A percentile compares a stretch with the other conserved stretches of the same genome.
phyloP scores from a whole-genome alignment of 176 grass and related monocot species.

The Paspalum notatum region DNA sequence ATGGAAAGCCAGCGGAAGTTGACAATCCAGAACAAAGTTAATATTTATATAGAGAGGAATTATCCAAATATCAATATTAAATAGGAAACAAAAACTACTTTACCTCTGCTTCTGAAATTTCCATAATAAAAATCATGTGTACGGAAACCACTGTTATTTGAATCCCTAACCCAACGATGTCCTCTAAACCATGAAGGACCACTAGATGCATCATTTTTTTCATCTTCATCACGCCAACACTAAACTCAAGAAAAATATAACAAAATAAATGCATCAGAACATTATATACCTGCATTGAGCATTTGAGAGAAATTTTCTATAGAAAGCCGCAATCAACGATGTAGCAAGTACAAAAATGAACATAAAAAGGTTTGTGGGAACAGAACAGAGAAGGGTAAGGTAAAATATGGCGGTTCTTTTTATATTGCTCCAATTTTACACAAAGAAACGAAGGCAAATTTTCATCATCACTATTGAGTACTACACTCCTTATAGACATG shows the following conservation, averaged over 20 bases:
- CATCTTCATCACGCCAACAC: conserved; percentile 80
- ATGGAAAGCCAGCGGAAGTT: neutral
- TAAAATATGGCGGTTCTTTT: neutral
- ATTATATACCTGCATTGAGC: conserved; percentile 27
- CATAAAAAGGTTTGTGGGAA: neutral
- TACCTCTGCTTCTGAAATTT: conserved; percentile 57
- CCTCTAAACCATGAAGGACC: conserved; percentile 84
- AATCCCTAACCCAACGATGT: conserved; percentile 68
- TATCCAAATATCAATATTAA: conserved; percentile 25
- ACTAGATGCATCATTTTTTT: conserved; percentile 51
- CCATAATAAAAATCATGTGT: conserved; percentile 49
- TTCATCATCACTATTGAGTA: neutral
- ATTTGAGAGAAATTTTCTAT: neutral
- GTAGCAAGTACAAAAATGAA: conserved; percentile 6
- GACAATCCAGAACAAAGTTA: neutral
- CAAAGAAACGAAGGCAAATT: neutral
- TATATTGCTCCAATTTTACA: neutral
- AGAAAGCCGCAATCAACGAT: neutral
- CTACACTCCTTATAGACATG: neutral
- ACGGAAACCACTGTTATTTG: conserved; percentile 47
- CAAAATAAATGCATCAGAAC: conserved; percentile 28
- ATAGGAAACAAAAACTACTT: conserved; percentile 25
- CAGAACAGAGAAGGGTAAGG: neutral
- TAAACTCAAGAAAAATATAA: conserved; percentile 45
- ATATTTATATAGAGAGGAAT: conserved; percentile 23